Conservation (phyloP, 1,139 yeast species). For the Starmera stellimalicola region DNA sequence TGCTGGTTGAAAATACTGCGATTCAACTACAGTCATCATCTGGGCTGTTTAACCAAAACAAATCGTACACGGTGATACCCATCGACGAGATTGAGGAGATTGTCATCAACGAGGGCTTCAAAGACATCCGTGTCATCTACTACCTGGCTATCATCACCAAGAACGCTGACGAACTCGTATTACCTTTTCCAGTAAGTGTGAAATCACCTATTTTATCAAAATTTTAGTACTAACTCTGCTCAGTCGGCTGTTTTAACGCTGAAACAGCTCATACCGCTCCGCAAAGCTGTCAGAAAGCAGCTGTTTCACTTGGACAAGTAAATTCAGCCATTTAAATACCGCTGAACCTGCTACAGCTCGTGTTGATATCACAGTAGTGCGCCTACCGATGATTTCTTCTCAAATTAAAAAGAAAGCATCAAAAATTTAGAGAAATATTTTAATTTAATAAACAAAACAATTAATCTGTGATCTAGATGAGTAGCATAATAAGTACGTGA, state of each 20-base stretch:
- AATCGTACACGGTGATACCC: slow-evolving; percentile 35
- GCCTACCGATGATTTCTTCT: background rate
- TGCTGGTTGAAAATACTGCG: slow-evolving; percentile 22
- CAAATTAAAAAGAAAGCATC: background rate
- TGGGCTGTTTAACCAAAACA: slow-evolving; percentile 11
- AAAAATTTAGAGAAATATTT: no score
- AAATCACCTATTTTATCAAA: slow-evolving; percentile 1
- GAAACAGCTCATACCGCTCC: background rate
- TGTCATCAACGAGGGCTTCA: slow-evolving; percentile 61
- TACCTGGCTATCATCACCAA: slow-evolving; percentile 49
- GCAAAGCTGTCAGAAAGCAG: background rate
- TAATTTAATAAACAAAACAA: background rate
- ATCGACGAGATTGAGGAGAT: slow-evolving; percentile 44
- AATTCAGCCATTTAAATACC: no score
- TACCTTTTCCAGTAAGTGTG: slow-evolving; percentile 26
- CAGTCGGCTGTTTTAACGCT: background rate
- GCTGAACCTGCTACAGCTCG: no score
- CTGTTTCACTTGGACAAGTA: no score
- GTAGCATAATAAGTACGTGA: slow-evolving; percentile 39
- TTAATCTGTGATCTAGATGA: no score
- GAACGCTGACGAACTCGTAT: slow-evolving; percentile 20
- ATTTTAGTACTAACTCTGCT: no score
- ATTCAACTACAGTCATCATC: slow-evolving; percentile 18
- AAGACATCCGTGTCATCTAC: slow-evolving; percentile 50
- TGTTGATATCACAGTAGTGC: no score